Conservation (phyloP, 2,329 filamentous ascomycete species). For the Colletotrichum liaoningense region DNA sequence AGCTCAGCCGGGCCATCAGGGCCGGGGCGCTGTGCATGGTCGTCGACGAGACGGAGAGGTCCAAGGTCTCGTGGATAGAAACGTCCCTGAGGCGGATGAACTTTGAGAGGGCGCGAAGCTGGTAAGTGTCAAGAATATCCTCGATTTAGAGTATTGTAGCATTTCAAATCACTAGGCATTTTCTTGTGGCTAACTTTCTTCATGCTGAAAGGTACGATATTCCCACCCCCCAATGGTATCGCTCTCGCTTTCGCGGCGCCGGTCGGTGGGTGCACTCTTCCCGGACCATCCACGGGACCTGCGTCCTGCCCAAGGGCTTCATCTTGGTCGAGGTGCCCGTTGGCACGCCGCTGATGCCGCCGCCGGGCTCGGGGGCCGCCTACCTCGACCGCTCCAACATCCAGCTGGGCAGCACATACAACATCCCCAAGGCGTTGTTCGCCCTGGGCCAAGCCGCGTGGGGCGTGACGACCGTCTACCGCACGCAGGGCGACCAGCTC, state of each 20-base stretch:
- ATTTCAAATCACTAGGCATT: neutral
- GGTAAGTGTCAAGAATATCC: conserved; percentile 5
- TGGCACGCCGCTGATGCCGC: conserved; percentile 33
- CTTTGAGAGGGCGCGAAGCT: conserved; percentile 26
- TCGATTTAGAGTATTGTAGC: neutral
- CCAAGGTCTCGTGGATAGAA: conserved; percentile 30
- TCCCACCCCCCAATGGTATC: conserved; percentile 17
- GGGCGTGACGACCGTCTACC: conserved; percentile 39
- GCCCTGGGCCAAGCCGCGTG: conserved; percentile 39
- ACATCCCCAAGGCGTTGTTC: conserved; percentile 35
- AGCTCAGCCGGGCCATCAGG: conserved; percentile 31
- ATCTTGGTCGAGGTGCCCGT: conserved; percentile 34
- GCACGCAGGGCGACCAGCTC: conserved; percentile 41
- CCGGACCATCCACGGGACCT: conserved; percentile 32
- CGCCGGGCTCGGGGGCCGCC: conserved; percentile 7
- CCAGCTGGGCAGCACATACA: conserved; percentile 36
- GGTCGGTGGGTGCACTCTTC: conserved; percentile 30
- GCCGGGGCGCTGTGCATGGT: conserved; percentile 41
- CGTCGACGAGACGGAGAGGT: conserved; percentile 28
- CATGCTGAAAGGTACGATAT: conserved; percentile 23
- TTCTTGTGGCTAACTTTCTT: conserved; percentile 4
- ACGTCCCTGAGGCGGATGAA: conserved; percentile 23
- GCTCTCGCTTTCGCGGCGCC: conserved; percentile 25
- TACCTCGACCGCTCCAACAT: conserved; percentile 24
- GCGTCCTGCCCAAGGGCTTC: conserved; percentile 24